Evolutionary conservation across 352 stramenopile genomes (phyloP).

Genomic region (Blastocystis sp.): DNA sequence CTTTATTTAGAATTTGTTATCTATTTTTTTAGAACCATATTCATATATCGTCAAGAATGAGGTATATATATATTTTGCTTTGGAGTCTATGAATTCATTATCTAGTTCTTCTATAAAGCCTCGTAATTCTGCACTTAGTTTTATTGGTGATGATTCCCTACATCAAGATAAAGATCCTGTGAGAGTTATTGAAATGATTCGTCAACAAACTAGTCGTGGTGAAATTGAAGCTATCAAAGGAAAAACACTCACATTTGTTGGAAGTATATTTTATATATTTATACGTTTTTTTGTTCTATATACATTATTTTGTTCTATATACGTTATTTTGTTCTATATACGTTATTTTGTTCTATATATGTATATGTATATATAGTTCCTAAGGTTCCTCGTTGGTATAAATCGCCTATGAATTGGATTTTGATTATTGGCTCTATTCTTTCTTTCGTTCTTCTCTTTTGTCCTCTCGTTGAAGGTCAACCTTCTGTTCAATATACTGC

Average conservation of each 20-base stretch:
- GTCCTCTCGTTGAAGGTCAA: slow-evolving; percentile 13
- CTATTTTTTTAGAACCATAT: too few relatives aligned
- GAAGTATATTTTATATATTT: not conserved
- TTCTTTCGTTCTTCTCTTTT: slow-evolving; percentile 29
- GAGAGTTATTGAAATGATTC: slow-evolving; percentile 8
- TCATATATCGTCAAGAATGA: too few relatives aligned
- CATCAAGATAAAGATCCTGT: slow-evolving; percentile 35
- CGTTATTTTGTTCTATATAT: not conserved
- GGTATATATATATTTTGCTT: too few relatives aligned
- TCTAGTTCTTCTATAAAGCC: too few relatives aligned
- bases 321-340: not conserved
- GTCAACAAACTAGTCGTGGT: too few relatives aligned
- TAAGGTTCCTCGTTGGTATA: slow-evolving; percentile 9
- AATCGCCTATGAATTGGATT: too few relatives aligned
- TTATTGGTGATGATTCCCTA: slow-evolving; percentile 27
- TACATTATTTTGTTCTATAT: not conserved
- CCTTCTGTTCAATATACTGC: slow-evolving; percentile 6
- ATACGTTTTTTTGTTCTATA: slow-evolving; percentile 2
- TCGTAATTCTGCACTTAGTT: too few relatives aligned
- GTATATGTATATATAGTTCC: slow-evolving; percentile 10
- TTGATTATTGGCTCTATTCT: slow-evolving; percentile 20
- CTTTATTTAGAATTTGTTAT: too few relatives aligned
- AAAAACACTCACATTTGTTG: not conserved
- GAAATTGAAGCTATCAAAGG: too few relatives aligned
- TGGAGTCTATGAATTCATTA: too few relatives aligned